Conservation (phyloP, 768 basidiomycete genomes). For the Calocera viscosa region DNA sequence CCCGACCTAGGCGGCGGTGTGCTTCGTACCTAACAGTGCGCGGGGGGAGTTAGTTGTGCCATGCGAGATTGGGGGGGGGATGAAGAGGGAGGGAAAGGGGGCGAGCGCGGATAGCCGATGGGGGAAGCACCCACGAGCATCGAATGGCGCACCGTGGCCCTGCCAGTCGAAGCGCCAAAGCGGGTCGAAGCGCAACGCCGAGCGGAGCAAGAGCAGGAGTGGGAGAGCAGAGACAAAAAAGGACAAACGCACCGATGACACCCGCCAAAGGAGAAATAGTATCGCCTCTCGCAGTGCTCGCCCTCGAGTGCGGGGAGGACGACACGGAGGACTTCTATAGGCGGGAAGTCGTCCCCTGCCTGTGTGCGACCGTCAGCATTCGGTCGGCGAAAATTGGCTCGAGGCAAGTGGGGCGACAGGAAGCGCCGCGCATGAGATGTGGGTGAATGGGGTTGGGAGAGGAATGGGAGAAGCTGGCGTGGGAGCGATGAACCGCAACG, state of each 20-base stretch:
- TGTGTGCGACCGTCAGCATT: slow-evolving; percentile 7
- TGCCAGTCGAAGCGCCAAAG: background rate
- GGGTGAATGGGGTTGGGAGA: background rate
- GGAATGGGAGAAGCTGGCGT: background rate
- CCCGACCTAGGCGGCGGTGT: slow-evolving; percentile 23
- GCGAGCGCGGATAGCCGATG: too few species aligned
- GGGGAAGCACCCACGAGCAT: too few species aligned
- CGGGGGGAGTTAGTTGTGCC: background rate
- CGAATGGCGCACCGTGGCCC: too few species aligned
- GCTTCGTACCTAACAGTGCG: slow-evolving; percentile 24
- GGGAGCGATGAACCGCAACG: background rate
- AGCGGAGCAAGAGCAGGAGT: background rate
- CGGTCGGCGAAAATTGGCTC: background rate
- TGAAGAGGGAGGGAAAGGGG: background rate
- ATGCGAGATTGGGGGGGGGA: background rate
- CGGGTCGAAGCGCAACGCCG: background rate
- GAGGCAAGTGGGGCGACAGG: background rate
- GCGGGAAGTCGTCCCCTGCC: slow-evolving; percentile 28
- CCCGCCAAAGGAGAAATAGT: slow-evolving; percentile 29
- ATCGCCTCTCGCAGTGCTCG: slow-evolving; percentile 17
- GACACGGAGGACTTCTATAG: slow-evolving; percentile 27
- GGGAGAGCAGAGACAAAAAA: too few species aligned
- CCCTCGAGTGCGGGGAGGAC: slow-evolving; percentile 9
- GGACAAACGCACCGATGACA: slow-evolving; percentile 26
- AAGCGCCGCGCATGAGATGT: background rate